A percentile compares a stretch with the other conserved stretches of the same genome.
Evolutionary conservation across 495 filamentous ascomycete species (phyloP).

Genomic region (Annulohypoxylon stygium): DNA sequence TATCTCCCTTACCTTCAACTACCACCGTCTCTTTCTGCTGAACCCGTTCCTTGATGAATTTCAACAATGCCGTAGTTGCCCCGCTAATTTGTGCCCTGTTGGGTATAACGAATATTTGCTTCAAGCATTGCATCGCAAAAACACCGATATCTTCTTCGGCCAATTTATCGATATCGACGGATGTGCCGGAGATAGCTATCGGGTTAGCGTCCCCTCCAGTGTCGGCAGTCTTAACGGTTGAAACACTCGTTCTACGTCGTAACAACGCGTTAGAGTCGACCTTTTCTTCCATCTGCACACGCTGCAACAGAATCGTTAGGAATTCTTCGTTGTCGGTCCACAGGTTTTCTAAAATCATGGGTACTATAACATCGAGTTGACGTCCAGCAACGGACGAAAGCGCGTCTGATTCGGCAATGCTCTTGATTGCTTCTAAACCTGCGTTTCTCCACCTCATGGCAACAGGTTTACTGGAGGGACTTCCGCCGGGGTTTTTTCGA

Average conservation of each 20-base stretch:
- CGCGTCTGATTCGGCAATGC: slow-evolving; percentile 80
- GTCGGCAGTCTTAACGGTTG: slow-evolving; percentile 80
- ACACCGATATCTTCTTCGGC: slow-evolving; percentile 89
- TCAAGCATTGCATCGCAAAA: slow-evolving; percentile 82
- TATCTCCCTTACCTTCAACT: slow-evolving; percentile 49
- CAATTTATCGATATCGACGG: slow-evolving; percentile 84
- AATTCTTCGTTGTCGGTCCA: slow-evolving; percentile 80
- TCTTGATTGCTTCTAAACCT: slow-evolving; percentile 82
- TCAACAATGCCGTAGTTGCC: slow-evolving; percentile 76
- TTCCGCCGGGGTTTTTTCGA: slow-evolving; percentile 59
- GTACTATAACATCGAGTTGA: slow-evolving; percentile 80
- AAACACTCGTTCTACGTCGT: slow-evolving; percentile 79
- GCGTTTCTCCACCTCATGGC: slow-evolving; percentile 86
- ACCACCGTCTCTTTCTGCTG: slow-evolving; percentile 61
- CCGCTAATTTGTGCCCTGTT: slow-evolving; percentile 81
- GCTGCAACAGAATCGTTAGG: slow-evolving; percentile 70
- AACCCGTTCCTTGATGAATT: slow-evolving; percentile 75
- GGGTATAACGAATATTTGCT: slow-evolving; percentile 80
- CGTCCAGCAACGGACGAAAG: slow-evolving; percentile 78
- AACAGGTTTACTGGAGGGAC: slow-evolving; percentile 73
- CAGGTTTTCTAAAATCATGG: slow-evolving; percentile 85
- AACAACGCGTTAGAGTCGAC: slow-evolving; percentile 69
- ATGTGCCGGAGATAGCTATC: slow-evolving; percentile 76
- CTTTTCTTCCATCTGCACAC: slow-evolving; percentile 74
- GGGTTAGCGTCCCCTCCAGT: slow-evolving; percentile 74